Conservation (phyloP, 2,329 filamentous ascomycete species). For the Fusarium virguliforme region DNA sequence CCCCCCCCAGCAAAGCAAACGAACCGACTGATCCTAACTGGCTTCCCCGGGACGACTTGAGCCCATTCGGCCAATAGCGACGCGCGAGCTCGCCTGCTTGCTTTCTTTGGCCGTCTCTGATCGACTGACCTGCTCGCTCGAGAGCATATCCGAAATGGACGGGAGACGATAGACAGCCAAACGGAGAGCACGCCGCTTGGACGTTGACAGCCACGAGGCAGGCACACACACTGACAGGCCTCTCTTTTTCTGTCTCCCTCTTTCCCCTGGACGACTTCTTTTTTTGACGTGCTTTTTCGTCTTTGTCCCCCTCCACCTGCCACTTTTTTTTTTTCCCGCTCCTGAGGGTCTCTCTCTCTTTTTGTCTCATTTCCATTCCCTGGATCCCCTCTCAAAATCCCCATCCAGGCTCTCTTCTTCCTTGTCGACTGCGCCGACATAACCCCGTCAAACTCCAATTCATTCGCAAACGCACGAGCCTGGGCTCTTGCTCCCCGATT, state of each 20-base stretch:
- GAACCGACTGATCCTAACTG: slow-evolving; percentile 27
- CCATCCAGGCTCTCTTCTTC: slow-evolving; percentile 16
- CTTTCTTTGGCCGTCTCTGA: slow-evolving; percentile 30
- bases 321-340: slow-evolving; percentile 22
- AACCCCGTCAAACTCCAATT: slow-evolving; percentile 23
- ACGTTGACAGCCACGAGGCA: slow-evolving; percentile 30
- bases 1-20: slow-evolving; percentile 27
- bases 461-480: slow-evolving; percentile 17
- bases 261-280: slow-evolving; percentile 25
- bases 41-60: slow-evolving; percentile 29
- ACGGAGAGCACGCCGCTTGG: slow-evolving; percentile 41
- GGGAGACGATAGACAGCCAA: slow-evolving; percentile 31
- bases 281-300: slow-evolving; percentile 41
- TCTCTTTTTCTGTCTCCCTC: slow-evolving; percentile 38
- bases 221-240: slow-evolving; percentile 32
- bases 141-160: slow-evolving; percentile 27
- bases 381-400: slow-evolving; percentile 19
- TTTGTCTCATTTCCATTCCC: slow-evolving; percentile 41
- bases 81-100: slow-evolving; percentile 20
- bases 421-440: slow-evolving; percentile 30
- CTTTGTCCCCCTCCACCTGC: slow-evolving; percentile 40
- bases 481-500: slow-evolving; percentile 32
- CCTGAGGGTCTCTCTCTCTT: slow-evolving; percentile 32
- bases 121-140: slow-evolving; percentile 26
- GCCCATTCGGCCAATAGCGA: slow-evolving; percentile 33